Evolutionary conservation across 2,329 filamentous ascomycete genomes (phyloP).

Genomic region (Talaromyces albobiverticillius): DNA sequence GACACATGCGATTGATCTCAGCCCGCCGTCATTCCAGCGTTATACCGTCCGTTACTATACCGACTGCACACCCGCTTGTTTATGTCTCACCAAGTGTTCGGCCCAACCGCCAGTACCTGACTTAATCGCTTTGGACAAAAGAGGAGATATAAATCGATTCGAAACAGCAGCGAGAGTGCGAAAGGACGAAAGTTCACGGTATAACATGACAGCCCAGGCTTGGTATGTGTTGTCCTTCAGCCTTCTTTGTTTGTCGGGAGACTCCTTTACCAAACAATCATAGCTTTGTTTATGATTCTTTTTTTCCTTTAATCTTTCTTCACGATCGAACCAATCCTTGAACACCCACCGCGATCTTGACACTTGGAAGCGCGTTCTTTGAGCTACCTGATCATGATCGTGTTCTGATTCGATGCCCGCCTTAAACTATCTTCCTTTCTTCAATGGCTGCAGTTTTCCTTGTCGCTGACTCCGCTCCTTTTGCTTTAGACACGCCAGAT

Average conservation of each 20-base stretch:
- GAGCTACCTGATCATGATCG: not conserved
- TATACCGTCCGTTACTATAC: not conserved
- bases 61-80: not conserved
- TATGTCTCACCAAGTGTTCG: not conserved
- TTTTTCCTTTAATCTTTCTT: not conserved
- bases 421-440: not conserved
- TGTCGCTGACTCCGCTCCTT: not conserved
- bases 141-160: not conserved
- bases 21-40: not conserved
- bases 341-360: not conserved
- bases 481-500: conserved; percentile 1
- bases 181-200: not conserved
- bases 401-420: not conserved
- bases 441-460: not conserved
- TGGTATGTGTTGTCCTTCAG: not conserved
- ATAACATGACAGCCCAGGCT: conserved; percentile 8
- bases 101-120: not conserved
- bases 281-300: not conserved
- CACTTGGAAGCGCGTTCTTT: not conserved
- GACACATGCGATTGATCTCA: not conserved
- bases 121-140: not conserved
- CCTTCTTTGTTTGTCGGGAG: conserved; percentile 1
- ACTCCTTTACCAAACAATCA: not conserved
- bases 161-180: not conserved
- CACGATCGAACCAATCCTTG: not conserved